Percentiles rank a stretch among this genome's conserved stretches.
phyloP scores from a whole-genome alignment of 2,329 filamentous ascomycete genomes.

The Colletotrichum gloeosporioides region DNA sequence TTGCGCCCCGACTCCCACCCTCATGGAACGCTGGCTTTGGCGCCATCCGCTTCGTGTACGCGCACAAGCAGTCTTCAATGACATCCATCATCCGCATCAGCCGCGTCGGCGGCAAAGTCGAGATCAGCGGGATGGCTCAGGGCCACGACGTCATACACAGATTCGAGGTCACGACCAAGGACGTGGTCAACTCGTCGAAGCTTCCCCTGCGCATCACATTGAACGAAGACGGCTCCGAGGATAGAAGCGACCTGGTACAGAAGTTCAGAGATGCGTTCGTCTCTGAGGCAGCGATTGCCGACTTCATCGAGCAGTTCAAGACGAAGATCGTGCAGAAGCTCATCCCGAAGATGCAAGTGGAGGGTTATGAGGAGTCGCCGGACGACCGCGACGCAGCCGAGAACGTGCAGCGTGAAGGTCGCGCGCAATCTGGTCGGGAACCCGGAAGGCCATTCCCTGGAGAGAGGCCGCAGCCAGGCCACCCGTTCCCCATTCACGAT shows the following conservation, averaged over 20 bases:
- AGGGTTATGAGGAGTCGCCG: slow-evolving; percentile 73
- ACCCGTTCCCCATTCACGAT: slow-evolving; percentile 70
- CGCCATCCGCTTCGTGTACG: slow-evolving; percentile 84
- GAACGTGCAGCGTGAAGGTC: slow-evolving; percentile 45
- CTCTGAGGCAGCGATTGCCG: slow-evolving; percentile 70
- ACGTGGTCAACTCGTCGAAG: slow-evolving; percentile 70
- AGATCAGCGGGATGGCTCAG: slow-evolving; percentile 79
- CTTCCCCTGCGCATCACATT: slow-evolving; percentile 63
- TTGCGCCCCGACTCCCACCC: slow-evolving; percentile 69
- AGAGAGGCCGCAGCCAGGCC: slow-evolving; percentile 60
- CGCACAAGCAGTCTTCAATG: slow-evolving; percentile 84
- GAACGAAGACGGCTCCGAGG: slow-evolving; percentile 47
- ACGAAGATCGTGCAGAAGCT: slow-evolving; percentile 84
- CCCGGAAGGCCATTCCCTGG: slow-evolving; percentile 37
- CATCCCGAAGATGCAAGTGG: slow-evolving; percentile 76
- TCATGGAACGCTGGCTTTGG: slow-evolving; percentile 81
- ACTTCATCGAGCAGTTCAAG: slow-evolving; percentile 76
- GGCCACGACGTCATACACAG: slow-evolving; percentile 82
- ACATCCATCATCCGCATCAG: slow-evolving; percentile 83
- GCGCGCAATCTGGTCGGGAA: slow-evolving; percentile 43
- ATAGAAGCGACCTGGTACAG: slow-evolving; percentile 51
- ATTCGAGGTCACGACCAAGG: slow-evolving; percentile 75
- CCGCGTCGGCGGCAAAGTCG: slow-evolving; percentile 82
- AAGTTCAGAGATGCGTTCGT: slow-evolving; percentile 73
- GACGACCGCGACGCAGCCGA: slow-evolving; percentile 45